Evolutionary conservation across 805 yeast genomes (phyloP).

Genomic region (Ogataea salicorniae): DNA sequence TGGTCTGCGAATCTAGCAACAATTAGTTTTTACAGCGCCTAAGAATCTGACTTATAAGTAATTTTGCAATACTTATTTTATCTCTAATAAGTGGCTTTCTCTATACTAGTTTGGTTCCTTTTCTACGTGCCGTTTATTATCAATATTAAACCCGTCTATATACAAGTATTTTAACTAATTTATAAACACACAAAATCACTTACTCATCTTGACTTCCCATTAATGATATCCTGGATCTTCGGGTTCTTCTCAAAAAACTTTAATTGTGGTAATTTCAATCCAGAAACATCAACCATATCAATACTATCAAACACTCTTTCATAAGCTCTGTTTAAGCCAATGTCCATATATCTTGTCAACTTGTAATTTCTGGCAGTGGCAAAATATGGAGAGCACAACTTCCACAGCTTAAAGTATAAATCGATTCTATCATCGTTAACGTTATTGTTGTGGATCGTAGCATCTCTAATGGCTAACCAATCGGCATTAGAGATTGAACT

Average conservation of each 20-base stretch:
- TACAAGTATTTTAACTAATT: too few relatives aligned
- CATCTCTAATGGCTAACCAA: constrained; percentile 79
- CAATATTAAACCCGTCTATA: too few relatives aligned
- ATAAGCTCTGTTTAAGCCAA: constrained; percentile 34
- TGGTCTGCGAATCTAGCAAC: too few relatives aligned
- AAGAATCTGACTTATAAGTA: too few relatives aligned
- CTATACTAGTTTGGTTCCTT: too few relatives aligned
- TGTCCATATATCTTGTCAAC: constrained; percentile 38
- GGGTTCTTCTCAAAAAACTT: constrained; percentile 22
- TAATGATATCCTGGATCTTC: constrained; percentile 13
- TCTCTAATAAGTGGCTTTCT: too few relatives aligned
- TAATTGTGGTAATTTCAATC: constrained; percentile 35
- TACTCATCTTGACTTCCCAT: background rate
- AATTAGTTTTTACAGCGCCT: too few relatives aligned
- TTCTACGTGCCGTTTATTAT: too few relatives aligned
- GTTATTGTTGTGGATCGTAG: constrained; percentile 48
- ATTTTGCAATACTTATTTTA: too few relatives aligned
- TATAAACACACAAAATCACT: background rate
- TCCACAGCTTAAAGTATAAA: constrained; percentile 50
- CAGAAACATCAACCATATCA: constrained; percentile 30
- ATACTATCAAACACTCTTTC: constrained; percentile 31
- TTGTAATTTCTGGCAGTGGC: constrained; percentile 38
- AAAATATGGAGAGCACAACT: constrained; percentile 43
- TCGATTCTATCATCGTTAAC: constrained; percentile 39
- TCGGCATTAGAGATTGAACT: constrained; percentile 70